Evolutionary conservation across 2,329 filamentous ascomycete genomes (phyloP).

Genomic region (Chalaropsis thielavioides): DNA sequence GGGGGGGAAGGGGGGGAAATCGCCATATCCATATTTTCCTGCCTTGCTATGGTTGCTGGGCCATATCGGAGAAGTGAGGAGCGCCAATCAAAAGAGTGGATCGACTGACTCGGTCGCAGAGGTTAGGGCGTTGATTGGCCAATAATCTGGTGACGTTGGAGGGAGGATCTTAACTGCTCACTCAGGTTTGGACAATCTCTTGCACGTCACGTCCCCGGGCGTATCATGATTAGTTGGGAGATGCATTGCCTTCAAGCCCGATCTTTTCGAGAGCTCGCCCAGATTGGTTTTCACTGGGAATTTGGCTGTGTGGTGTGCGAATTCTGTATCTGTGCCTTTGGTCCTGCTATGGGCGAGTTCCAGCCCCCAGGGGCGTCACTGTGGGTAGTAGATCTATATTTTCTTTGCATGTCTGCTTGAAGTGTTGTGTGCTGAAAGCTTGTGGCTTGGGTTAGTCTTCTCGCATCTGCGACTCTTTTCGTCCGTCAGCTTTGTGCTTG

Average conservation of each 20-base stretch:
- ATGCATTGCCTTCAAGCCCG: background rate
- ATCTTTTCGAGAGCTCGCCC: background rate
- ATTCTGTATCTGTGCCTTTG: background rate
- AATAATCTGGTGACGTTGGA: background rate
- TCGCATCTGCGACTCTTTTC: background rate
- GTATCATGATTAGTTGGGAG: background rate
- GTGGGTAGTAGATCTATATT: background rate
- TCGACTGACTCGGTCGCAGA: slow-evolving; percentile 13
- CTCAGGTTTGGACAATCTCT: background rate
- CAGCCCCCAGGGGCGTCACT: background rate
- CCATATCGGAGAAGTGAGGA: background rate
- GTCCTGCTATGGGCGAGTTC: background rate
- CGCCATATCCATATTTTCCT: background rate
- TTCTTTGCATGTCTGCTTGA: background rate
- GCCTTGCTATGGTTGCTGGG: background rate
- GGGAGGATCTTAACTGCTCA: background rate
- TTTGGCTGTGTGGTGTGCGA: background rate
- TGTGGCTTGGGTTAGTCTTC: no score
- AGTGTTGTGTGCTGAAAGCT: no score
- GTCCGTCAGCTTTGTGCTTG: background rate
- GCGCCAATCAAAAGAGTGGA: slow-evolving; percentile 6
- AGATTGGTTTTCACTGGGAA: background rate
- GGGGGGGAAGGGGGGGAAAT: background rate
- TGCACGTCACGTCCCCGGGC: slow-evolving; percentile 4
- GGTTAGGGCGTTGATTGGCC: slow-evolving; percentile 6